Evolutionary conservation across 257 asterid species (phyloP), one percentile per base, ranked within the genome.

Genomic region (Scutellaria baicalensis): DNA sequence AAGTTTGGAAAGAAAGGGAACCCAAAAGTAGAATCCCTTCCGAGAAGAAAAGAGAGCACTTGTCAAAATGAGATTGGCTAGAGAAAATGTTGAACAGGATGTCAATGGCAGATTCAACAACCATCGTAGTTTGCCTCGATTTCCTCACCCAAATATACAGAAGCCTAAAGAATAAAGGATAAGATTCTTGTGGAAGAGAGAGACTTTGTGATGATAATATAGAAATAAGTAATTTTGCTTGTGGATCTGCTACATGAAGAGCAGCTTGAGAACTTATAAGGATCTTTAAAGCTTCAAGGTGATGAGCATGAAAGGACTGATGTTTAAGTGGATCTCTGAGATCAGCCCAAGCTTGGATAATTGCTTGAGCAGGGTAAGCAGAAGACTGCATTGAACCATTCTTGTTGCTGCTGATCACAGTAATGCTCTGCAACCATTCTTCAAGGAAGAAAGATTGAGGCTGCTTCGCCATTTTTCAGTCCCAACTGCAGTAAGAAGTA

Each of bases 321-420:
- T 71, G 59, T 52, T 84, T 84, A 74, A 86, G 80, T 27, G 85
- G 84, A 49, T 81, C 89, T 79, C 99, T 81, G 64, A 93, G 89
- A 79, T 86, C 90, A 48, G 95, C 85, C 99, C 99, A 93, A 64
- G 99, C 93, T 86, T 83, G 89, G 73, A 93, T 91, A 68, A 93
- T 83, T 75, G 78, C 81, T 82, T 81, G 92, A 60, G 96, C 95
- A 17, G 95, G 82, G 59, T 82, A 65, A 35, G 83, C 61, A 67
- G 93, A 78, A 64, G 84, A 78, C 42, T 67, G 82, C 18, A 12
- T 63, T 17, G 75, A 71, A 27, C 77, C 69, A 78, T 59, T 62
- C 45, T 68, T 80, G 63, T 59, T 78, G 70, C 67, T 74, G 71
- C 63, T 79, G 33, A 68, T 68, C 8, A 74, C 51, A 51, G 73